Evolutionary conservation across 1,284 basidiomycete genomes (phyloP).

Genomic region (Microbotryum saponariae): DNA sequence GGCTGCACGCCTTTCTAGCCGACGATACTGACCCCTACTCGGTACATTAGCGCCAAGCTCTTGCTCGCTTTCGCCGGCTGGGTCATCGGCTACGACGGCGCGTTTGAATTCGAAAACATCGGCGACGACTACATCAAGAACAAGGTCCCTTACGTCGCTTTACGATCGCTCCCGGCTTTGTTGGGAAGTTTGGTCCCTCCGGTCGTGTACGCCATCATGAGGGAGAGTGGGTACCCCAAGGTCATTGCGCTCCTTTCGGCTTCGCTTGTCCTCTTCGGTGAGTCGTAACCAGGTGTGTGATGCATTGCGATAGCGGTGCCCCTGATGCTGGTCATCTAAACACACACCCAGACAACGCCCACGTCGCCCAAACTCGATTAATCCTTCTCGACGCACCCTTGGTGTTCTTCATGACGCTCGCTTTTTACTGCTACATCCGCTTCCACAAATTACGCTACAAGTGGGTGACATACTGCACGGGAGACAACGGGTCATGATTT

Average conservation of each 20-base stretch:
- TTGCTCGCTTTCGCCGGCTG: conserved; percentile 86
- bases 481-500: not conserved
- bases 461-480: conserved; percentile 43
- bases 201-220: conserved; percentile 92
- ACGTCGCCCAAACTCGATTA: conserved; percentile 87
- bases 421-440: conserved; percentile 88
- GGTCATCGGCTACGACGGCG: conserved; percentile 92
- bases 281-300: not conserved
- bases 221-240: conserved; percentile 90
- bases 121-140: conserved; percentile 82
- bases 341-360: conserved; percentile 70
- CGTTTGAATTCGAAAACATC: conserved; percentile 89
- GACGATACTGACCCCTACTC: not conserved
- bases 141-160: conserved; percentile 87
- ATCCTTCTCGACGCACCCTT: conserved; percentile 92
- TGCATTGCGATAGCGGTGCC: not conserved
- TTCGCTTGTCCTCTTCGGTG: conserved; percentile 74
- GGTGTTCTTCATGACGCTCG: conserved; percentile 90
- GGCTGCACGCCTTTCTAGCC: conserved; percentile 8
- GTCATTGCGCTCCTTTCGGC: conserved; percentile 83
- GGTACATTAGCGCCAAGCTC: conserved; percentile 58
- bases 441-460: conserved; percentile 91
- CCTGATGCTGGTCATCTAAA: not conserved
- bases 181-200: conserved; percentile 83
- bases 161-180: conserved; percentile 85